Evolutionary conservation across 2,329 filamentous ascomycete genomes (phyloP).

Genomic region (Diaporthe longicolla): DNA sequence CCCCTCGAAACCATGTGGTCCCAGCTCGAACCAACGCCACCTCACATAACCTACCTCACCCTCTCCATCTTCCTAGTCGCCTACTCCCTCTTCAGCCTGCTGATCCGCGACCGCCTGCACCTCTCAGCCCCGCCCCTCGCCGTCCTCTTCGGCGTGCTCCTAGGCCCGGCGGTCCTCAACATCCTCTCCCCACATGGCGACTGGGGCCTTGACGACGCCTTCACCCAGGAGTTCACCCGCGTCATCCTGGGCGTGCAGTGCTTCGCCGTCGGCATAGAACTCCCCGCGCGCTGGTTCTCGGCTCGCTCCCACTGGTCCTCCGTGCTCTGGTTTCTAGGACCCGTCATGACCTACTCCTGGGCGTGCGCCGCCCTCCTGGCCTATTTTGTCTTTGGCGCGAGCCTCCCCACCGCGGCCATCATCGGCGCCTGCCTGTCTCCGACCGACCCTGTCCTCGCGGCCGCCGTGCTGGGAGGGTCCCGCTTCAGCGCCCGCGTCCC

Average conservation of each 20-base stretch:
- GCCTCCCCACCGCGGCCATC: conserved; percentile 72
- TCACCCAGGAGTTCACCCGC: conserved; percentile 71
- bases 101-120: conserved; percentile 39
- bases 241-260: conserved; percentile 81
- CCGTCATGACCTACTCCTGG: conserved; percentile 80
- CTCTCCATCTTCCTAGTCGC: conserved; percentile 36
- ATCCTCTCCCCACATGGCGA: conserved; percentile 31
- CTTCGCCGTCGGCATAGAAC: conserved; percentile 80
- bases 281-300: conserved; percentile 63
- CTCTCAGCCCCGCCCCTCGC: conserved; percentile 38
- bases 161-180: conserved; percentile 33
- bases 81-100: conserved; percentile 37
- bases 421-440: conserved; percentile 78
- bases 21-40: conserved; percentile 38
- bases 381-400: conserved; percentile 73
- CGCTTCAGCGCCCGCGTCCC: conserved; percentile 75
- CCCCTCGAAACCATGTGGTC: conserved; percentile 35
- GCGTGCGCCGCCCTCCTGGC: conserved; percentile 72
- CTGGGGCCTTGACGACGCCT: conserved; percentile 32
- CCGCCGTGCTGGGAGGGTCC: conserved; percentile 69
- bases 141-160: conserved; percentile 38
- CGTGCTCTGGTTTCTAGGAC: conserved; percentile 73
- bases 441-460: conserved; percentile 78
- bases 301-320: conserved; percentile 33
- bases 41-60: conserved; percentile 36